Conservation (phyloP, 768 basidiomycete species). For the Boletellus sp. region DNA sequence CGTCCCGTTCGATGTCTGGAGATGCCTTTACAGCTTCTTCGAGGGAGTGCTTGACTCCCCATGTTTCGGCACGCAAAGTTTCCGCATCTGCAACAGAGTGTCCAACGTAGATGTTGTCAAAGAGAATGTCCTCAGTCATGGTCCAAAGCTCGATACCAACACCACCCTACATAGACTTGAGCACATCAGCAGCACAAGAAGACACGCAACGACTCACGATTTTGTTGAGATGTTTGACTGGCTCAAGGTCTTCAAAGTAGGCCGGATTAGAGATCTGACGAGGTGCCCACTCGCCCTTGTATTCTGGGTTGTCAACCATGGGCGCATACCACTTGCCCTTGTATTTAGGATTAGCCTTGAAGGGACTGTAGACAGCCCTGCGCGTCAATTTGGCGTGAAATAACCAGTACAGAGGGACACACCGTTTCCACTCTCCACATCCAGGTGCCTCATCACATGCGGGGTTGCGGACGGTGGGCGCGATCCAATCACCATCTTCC, state of each 20-base stretch:
- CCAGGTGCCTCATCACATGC: constrained; percentile 87
- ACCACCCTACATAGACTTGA: constrained; percentile 58
- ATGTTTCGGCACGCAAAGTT: constrained; percentile 81
- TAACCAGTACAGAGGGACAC: not conserved
- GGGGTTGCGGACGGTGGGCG: constrained; percentile 86
- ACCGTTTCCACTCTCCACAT: constrained; percentile 94
- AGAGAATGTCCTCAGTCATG: constrained; percentile 95
- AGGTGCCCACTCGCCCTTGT: constrained; percentile 94
- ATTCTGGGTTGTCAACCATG: constrained; percentile 93
- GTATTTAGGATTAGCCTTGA: constrained; percentile 89
- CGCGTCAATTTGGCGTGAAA: not conserved
- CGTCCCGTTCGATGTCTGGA: constrained; percentile 44
- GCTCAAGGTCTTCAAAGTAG: constrained; percentile 85
- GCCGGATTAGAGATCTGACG: constrained; percentile 86
- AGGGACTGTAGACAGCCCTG: constrained; percentile 46
- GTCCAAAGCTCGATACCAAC: constrained; percentile 99
- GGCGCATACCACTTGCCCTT: constrained; percentile 98
- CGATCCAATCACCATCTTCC: constrained; percentile 98
- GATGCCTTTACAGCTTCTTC: constrained; percentile 55
- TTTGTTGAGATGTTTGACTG: constrained; percentile 78
- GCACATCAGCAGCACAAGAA: not conserved
- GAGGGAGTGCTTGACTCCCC: constrained; percentile 80
- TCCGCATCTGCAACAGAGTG: constrained; percentile 86
- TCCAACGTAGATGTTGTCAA: constrained; percentile 92
- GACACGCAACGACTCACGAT: constrained; percentile 52